Evolutionary conservation across 176 grass and related monocot genomes (phyloP), one percentile per base, ranked within the genome.

Genomic region (Musa itinerans): DNA sequence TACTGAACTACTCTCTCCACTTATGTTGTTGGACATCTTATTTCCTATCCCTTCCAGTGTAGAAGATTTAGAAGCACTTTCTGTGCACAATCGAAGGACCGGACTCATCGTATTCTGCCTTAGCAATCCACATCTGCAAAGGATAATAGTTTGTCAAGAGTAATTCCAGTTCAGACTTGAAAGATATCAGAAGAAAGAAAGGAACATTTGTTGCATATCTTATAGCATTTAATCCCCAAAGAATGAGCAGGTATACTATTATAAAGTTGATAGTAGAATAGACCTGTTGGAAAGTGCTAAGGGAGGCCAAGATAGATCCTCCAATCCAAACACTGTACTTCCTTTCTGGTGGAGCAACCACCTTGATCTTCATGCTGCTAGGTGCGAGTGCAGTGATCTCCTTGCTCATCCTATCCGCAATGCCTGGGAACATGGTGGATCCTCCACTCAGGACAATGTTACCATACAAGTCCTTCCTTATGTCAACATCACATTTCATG

Each of bases 391-490:
- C 62, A 53, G 76, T 54, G 22, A 78, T 68, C 76, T 78, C 63
- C 76, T 67, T 78, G 76, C 76, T 78, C 76, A 78, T 78, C 62
- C 76, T 78, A 66, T 78, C 76, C 54, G 76, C 76, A 54, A 78
- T 78, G 16, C 76, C 76, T 4, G 62, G 10, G 50, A 77, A 77
- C 75, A 77, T 66, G n/a, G 75, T 77, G 58, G 62, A 26, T 50
- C 75, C 75, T 26, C 76, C 76, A 27, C 76, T 78, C 14, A 67
- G 15, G 14, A 78, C 63, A 54, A 78, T 78, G 63, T 67, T 78
- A n/a, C 76, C 76, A 53, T 78, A 54, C 50, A 78, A 53, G 15
- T 78, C 76, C 76, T 78, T 78, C 50, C 63, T 78, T 51, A 67
- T 78, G 29, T 78, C 76, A 20, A 67, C 62, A 9, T 78, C 50